Base-by-base conservation (phyloP, 495 filamentous ascomycete genomes). In the Penicillium soppii region DNA sequence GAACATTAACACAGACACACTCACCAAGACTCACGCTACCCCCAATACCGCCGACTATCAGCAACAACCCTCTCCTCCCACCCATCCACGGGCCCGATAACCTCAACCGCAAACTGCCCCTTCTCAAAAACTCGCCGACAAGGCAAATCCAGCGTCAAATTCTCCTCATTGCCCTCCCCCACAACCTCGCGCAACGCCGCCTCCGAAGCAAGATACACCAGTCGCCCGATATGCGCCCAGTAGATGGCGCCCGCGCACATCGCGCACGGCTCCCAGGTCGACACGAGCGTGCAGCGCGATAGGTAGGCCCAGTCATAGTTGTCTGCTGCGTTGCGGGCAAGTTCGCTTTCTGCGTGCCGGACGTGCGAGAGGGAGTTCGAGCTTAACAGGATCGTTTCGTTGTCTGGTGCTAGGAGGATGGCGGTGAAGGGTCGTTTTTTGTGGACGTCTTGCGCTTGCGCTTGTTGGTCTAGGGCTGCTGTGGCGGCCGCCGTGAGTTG, bases 241-340 rank as follows among this genome's bases (percentile, higher is more conserved):
- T 81, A 72, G 22, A 69, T 66, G 9, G 69, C 70, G 12, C 63
- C 66, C 43, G 67, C 68, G 52, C 79, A 81, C 78, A 81, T 81
- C 15, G 74, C 78, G 55, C 78, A 81, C 6, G 78, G 79, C 55
- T 82, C 78, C 77, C 79, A 82, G 5, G 77, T 80, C 13, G 71
- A 75, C 17, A 80, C 69, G 20, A 81, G 61, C 2, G 79, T 80
- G 50, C 77, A 80, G 8, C 50, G 54, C 58, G 70, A 72, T 0
- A 81, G 67, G 52, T 72, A 82, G 5, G 69, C 67, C 54, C 73
- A 74, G 12, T 70, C 59, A 46, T 76, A 81, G 50, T 80, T 78
- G 4, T 64, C 61, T 26, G 78, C 77, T 4, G 78, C 74, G 36
- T 78, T 65, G 42, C 77, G 69, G 0, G 77, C 79, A 0, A 81